A percentile compares a stretch with the other conserved stretches of the same genome.
Evolutionary conservation across 768 basidiomycete species (phyloP).

Genomic region (Suillus fuscotomentosus): DNA sequence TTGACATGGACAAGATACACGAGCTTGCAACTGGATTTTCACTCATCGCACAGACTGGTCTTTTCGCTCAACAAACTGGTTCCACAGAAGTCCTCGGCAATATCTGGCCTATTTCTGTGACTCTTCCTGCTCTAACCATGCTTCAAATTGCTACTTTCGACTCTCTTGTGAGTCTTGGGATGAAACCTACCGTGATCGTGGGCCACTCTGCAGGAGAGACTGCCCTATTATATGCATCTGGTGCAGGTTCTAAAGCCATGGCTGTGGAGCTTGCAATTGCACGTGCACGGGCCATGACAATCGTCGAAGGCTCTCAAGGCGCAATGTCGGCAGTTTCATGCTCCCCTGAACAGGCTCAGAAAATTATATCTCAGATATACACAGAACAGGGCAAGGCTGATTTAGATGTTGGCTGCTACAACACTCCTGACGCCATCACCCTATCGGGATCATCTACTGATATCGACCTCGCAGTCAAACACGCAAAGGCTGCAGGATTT

Average conservation of each 20-base stretch:
- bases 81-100: constrained; percentile 8
- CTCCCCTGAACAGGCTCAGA: constrained; percentile 23
- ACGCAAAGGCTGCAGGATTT: not conserved
- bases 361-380: constrained; percentile 18
- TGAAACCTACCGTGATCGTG: constrained; percentile 37
- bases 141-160: constrained; percentile 47
- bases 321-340: constrained; percentile 47
- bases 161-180: constrained; percentile 33
- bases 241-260: constrained; percentile 38
- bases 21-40: constrained; percentile 31
- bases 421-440: constrained; percentile 35
- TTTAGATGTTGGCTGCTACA: constrained; percentile 42
- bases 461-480: constrained; percentile 31
- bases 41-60: constrained; percentile 33
- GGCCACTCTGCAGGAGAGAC: constrained; percentile 53
- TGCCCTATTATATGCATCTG: constrained; percentile 41
- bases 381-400: constrained; percentile 7
- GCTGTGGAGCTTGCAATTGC: constrained; percentile 44
- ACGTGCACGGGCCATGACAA: constrained; percentile 36
- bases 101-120: constrained; percentile 35
- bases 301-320: constrained; percentile 32
- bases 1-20: constrained; percentile 37
- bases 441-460: constrained; percentile 32
- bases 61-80: constrained; percentile 28
- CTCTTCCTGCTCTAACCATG: constrained; percentile 41